These are phyloP conservation scores for Metschnikowia lunata DNA, from an alignment of 805 yeast species.

Conservation along the genomic window DNA sequence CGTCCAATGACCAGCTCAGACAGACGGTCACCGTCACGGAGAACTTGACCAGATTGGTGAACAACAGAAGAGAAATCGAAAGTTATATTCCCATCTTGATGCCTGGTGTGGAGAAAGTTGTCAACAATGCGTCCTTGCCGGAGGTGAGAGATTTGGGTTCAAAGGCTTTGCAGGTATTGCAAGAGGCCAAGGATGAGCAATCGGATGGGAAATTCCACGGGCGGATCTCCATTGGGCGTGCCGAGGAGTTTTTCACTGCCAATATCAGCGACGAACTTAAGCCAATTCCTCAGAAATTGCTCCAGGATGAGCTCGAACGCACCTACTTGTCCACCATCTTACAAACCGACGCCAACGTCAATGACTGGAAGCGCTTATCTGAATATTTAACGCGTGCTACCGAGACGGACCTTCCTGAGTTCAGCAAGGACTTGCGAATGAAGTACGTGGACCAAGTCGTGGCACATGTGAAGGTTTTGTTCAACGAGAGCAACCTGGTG, in stretches of 20 bases:
- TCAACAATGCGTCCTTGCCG: conserved; percentile 86
- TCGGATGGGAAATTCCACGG: conserved; percentile 75
- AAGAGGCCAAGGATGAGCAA: conserved; percentile 70
- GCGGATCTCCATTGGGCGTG: conserved; percentile 55
- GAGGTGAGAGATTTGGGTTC: conserved; percentile 92
- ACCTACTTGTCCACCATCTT: conserved; percentile 45
- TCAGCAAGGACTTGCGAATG: conserved; percentile 19
- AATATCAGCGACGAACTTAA: conserved; percentile 14
- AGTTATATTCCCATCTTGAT: conserved; percentile 76
- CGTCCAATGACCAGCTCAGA: conserved; percentile 93
- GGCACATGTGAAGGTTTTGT: conserved; percentile 47
- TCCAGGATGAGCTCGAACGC: conserved; percentile 26
- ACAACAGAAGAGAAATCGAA: conserved; percentile 88
- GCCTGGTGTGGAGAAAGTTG: conserved; percentile 91
- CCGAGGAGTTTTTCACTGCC: conserved; percentile 39
- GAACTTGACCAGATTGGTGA: conserved; percentile 90
- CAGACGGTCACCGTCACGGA: conserved; percentile 95
- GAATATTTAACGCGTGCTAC: conserved; percentile 46
- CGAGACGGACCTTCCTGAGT: conserved; percentile 16
- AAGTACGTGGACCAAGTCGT: conserved; percentile 43
- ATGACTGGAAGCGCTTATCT: conserved; percentile 45
- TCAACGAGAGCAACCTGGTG: conserved; percentile 40
- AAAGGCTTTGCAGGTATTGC: conserved; percentile 78
- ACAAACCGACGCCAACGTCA: conserved; percentile 40
- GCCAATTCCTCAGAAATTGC: conserved; percentile 26